phyloP scores from a whole-genome alignment of 164 flowering plant genomes.

The Annona squamosa region DNA sequence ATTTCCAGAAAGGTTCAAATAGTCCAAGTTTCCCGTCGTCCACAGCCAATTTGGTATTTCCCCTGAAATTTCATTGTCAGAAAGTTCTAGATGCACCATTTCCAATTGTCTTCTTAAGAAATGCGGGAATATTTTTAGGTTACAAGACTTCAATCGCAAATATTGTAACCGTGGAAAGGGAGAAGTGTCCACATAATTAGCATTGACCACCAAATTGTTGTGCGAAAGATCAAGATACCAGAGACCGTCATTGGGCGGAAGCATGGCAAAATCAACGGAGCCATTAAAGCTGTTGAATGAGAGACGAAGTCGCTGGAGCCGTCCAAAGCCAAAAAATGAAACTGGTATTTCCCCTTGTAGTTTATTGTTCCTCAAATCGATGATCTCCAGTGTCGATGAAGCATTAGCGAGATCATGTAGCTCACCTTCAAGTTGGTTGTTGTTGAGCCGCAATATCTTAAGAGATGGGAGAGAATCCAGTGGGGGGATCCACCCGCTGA shows the following conservation, averaged over 20 bases:
- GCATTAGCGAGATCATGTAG: constrained; percentile 13
- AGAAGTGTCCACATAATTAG: not conserved
- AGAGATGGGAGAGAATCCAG: constrained; percentile 23
- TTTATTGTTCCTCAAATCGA: constrained; percentile 22
- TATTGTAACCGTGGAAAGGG: constrained; percentile 20
- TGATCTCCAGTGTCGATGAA: constrained; percentile 8
- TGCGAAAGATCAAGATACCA: constrained; percentile 28
- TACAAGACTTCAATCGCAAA: constrained; percentile 37
- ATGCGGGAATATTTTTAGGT: constrained; percentile 24
- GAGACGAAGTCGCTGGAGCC: constrained; percentile 19
- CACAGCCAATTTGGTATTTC: constrained; percentile 40
- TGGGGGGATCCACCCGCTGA: constrained; percentile 34
- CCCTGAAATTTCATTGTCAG: constrained; percentile 33
- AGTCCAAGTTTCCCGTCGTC: constrained; percentile 8
- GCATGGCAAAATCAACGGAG: constrained; percentile 7
- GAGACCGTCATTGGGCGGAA: constrained; percentile 19
- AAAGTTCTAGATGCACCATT: constrained; percentile 33
- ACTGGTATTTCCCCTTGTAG: constrained; percentile 29
- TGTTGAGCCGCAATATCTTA: constrained; percentile 19
- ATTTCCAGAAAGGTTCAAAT: constrained; percentile 40
- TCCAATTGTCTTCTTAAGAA: constrained; percentile 23
- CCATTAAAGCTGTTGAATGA: constrained; percentile 34
- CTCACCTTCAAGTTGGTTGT: constrained; percentile 28
- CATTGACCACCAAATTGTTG: constrained; percentile 14
- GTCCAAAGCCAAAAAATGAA: constrained; percentile 16